Evolutionary conservation across 495 filamentous ascomycete genomes (phyloP).

Genomic region (Letharia columbiana): DNA sequence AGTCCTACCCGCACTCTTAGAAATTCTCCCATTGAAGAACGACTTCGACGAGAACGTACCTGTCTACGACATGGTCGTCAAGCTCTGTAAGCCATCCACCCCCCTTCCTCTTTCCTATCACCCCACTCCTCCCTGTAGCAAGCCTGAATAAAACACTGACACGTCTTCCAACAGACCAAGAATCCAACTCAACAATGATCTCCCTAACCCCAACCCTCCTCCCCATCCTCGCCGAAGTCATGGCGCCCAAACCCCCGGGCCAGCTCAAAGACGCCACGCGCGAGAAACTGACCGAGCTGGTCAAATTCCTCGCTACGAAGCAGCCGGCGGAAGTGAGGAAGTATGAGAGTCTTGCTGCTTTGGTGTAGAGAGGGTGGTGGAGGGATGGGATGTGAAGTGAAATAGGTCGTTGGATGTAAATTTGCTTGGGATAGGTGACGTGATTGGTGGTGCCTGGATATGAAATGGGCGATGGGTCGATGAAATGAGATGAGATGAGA

Average conservation of each 20-base stretch:
- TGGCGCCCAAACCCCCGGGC: slow-evolving; percentile 56
- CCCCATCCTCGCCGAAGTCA: slow-evolving; percentile 71
- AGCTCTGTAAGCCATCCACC: slow-evolving; percentile 58
- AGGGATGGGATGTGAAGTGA: neutral
- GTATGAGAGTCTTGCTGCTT: slow-evolving; percentile 22
- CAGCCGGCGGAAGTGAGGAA: slow-evolving; percentile 24
- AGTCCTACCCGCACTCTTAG: slow-evolving; percentile 71
- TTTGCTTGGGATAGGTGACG: neutral
- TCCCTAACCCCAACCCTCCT: slow-evolving; percentile 69
- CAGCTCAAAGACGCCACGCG: slow-evolving; percentile 80
- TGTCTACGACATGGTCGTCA: slow-evolving; percentile 77
- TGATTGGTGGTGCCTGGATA: neutral
- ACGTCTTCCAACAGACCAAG: slow-evolving; percentile 46
- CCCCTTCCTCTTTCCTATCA: neutral
- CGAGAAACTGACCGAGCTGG: slow-evolving; percentile 56
- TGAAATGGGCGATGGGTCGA: neutral
- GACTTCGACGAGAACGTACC: slow-evolving; percentile 96
- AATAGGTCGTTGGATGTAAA: no score
- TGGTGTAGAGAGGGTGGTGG: slow-evolving; percentile 7
- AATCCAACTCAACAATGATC: slow-evolving; percentile 61
- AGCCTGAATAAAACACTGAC: neutral
- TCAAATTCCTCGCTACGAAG: slow-evolving; percentile 58
- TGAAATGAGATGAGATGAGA: neutral
- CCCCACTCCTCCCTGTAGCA: neutral
- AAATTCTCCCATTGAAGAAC: slow-evolving; percentile 77